phyloP scores from a whole-genome alignment of 768 basidiomycete species.

The Chalciporus pseudorubinellus region DNA sequence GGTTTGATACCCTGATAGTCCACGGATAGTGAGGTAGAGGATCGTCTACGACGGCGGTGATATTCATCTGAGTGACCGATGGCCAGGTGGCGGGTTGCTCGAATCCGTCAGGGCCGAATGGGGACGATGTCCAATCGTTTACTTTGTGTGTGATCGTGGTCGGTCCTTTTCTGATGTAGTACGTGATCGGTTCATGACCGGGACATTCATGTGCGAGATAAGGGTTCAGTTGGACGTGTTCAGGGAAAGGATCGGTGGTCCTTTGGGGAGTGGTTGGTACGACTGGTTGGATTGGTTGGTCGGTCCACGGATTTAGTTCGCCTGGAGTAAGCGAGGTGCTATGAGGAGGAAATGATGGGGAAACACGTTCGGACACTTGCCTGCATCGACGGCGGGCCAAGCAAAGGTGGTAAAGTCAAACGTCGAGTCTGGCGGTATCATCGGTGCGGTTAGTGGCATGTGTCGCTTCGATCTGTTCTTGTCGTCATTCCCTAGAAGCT shows the following conservation, averaged over 20 bases:
- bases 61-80: constrained; percentile 53
- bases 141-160: constrained; percentile 31
- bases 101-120: constrained; percentile 35
- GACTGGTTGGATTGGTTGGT: background rate
- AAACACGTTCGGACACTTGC: background rate
- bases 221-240: constrained; percentile 55
- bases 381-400: background rate
- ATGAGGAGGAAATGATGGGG: background rate
- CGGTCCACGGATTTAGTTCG: too few species aligned
- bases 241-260: constrained; percentile 26
- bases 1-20: constrained; percentile 52
- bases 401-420: background rate
- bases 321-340: background rate
- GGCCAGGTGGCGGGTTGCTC: constrained; percentile 68
- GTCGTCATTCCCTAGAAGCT: background rate
- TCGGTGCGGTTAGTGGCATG: constrained; percentile 6
- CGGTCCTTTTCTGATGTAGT: constrained; percentile 41
- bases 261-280: background rate
- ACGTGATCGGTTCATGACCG: constrained; percentile 43
- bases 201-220: constrained; percentile 46
- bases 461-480: background rate
- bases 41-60: constrained; percentile 53
- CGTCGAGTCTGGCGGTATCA: constrained; percentile 11
- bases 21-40: constrained; percentile 48
- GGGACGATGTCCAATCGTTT: constrained; percentile 25